These are phyloP conservation scores for Fomitopsis pinicola DNA, from an alignment of 1,284 basidiomycete genomes.

Conservation along the genomic window DNA sequence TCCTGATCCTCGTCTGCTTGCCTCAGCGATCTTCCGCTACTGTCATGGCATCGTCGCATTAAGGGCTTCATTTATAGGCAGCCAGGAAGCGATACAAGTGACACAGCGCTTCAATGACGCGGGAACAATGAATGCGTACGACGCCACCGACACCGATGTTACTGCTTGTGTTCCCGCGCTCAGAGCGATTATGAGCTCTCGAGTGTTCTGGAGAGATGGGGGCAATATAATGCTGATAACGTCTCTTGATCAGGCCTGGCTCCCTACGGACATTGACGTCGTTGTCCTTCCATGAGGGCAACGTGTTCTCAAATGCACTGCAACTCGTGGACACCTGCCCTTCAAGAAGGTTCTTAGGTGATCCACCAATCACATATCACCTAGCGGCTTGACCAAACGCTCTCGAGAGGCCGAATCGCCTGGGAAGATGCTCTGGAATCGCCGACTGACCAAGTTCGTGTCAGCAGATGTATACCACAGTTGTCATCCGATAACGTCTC, in stretches of 20 bases:
- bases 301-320: background rate
- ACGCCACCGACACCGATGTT: no score
- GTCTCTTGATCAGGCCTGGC: background rate
- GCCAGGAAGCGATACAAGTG: no score
- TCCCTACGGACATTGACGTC: background rate
- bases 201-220: background rate
- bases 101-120: no score
- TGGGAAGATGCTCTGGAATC: background rate
- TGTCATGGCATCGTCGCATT: no score
- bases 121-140: no score
- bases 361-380: background rate
- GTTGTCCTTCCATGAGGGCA: background rate
- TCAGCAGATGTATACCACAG: no score
- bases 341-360: background rate
- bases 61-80: no score
- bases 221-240: background rate
- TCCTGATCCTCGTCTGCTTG: no score
- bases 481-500: no score
- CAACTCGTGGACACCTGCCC: background rate
- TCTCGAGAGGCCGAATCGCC: background rate
- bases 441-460: no score
- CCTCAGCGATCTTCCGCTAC: no score
- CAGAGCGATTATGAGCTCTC: background rate
- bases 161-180: background rate
- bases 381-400: background rate